Base-by-base conservation (phyloP, 2,329 filamentous ascomycete genomes). In the Pyricularia pennisetigena region DNA sequence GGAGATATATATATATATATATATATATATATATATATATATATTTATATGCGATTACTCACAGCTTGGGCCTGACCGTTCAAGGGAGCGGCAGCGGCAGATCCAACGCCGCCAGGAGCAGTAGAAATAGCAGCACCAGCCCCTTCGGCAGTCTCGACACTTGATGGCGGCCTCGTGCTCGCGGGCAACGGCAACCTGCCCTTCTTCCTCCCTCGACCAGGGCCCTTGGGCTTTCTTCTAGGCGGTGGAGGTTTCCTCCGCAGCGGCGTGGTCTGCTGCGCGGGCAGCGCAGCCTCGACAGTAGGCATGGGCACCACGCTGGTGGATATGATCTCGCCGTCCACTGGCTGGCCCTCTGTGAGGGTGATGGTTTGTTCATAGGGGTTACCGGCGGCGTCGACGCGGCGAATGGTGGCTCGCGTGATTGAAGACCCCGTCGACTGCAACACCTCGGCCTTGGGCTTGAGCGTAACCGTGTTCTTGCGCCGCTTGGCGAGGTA, bases 301-400 rank as follows among this genome's bases (percentile, higher is more conserved):
- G 59, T 68, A 2, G 67, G 66, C 2, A 83, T 83, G 0, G 82
- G 78, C 49, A 87, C 81, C 20, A 87, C 79, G 7, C 83, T 83
- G 1, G 85, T 87, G 0, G 85, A 83, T 69, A 92, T 86, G 66
- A 97, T 89, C 75, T 97, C 93, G 68, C 93, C 93, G 71, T 94
- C 91, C 1, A 95, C 85, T 5, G 82, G 82, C 75, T 95, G 91
- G 0, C 93, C 93, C 69, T 94, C 91, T 5, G 88, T 86, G 4
- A 97, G 85, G 24, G 92, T 90, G 8, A 95, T 88, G 74, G 96
- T 92, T 76, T 95, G 93, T 1, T 94, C 89, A 70, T 91, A 92
- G 10, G 92, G 85, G 73, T 94, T 94, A 28, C 94, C 94, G 0
- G 88, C 87, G 4, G 90, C 88, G 75, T 97, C 92, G 12, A 90